These are phyloP conservation scores for Dactylellina leptospora DNA, from an alignment of 2,329 filamentous ascomycete species.

Conservation along the genomic window DNA sequence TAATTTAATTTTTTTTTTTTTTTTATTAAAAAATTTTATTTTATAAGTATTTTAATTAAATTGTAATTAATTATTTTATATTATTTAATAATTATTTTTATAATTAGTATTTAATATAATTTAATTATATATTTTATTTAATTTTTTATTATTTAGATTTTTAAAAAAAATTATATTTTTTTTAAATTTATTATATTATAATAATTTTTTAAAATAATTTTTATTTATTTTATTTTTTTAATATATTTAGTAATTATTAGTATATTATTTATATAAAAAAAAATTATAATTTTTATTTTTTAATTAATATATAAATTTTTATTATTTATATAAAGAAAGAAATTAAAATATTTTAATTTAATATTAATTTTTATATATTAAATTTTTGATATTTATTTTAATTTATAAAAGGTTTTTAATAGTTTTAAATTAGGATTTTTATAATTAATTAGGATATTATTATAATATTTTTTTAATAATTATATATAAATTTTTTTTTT, in stretches of 20 bases:
- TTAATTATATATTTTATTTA: neutral
- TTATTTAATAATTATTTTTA: neutral
- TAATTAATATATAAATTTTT: conserved; percentile 8
- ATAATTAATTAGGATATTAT: conserved; percentile 17
- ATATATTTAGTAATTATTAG: conserved; percentile 22
- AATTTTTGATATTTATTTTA: conserved; percentile 12
- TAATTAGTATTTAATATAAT: neutral
- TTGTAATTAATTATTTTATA: conserved; percentile 8
- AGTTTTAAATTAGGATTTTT: conserved; percentile 24
- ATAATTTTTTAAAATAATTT: conserved; percentile 25
- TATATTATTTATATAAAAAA: conserved; percentile 42
- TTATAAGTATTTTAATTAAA: conserved; percentile 3
- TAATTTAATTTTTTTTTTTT: neutral
- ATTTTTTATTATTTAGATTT: neutral
- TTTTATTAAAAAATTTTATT: neutral
- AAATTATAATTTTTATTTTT: conserved; percentile 8
- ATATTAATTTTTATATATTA: conserved; percentile 8
- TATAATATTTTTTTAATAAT: conserved; percentile 10
- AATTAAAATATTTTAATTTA: conserved; percentile 5
- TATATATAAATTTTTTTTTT: conserved; percentile 16
- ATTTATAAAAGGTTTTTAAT: conserved; percentile 21
- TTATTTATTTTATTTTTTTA: conserved; percentile 7
- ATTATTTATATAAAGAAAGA: conserved; percentile 12
- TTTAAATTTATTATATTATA: conserved; percentile 1
- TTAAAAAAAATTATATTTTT: neutral